Evolutionary conservation across 352 stramenopile genomes (phyloP), one percentile per base, ranked within the genome.

Genomic region (Chrysophaeum taylorii): DNA sequence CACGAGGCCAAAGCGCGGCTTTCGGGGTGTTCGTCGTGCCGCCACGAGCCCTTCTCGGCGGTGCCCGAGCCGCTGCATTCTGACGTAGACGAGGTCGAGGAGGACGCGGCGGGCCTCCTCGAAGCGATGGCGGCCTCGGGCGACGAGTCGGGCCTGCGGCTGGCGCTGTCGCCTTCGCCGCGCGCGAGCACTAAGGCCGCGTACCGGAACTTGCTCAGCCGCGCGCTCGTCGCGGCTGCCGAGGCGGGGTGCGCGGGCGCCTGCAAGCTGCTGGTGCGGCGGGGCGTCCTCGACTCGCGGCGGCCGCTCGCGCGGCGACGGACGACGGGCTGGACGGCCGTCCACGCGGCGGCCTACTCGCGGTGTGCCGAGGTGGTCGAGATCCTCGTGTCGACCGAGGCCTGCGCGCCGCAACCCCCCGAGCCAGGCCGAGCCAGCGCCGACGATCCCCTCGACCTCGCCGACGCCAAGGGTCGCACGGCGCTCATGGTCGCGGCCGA

Each of bases 401-500:
- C n/a, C 57, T 45, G 33, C 33, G 57, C 57, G 57, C 57, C 57
- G 12, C 1, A 4, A 36, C 2, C 1, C 33, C 33, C 12, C 57
- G 57, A 27, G 14, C 41, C 21, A 48, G 41, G n/a, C n/a, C n/a
- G n/a, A n/a, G n/a, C n/a, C n/a, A n/a, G n/a, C n/a, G 7, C 52
- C 7, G 33, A n/a, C n/a, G 57, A 66, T 36, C 57, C 36, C 33
- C 23, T 66, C 2, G 57, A 66, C 31, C 33, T 45, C 14, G 57
- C 14, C 2, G 31, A 45, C 36, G 14, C 57, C 1, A 14, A 2
- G 33, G 57, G 57, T 1, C 18, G 14, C 2, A 66, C 57, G 57
- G 57, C 57, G 33, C 31, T 66, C 2, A 66, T 66, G 57, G 33
- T 66, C 57, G 57, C 57, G 12, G 57, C 57, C 33, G 31, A 27